Evolutionary conservation across 2,329 filamentous ascomycete species (phyloP).

Genomic region (Immersiporthe knoxdaviesiana): DNA sequence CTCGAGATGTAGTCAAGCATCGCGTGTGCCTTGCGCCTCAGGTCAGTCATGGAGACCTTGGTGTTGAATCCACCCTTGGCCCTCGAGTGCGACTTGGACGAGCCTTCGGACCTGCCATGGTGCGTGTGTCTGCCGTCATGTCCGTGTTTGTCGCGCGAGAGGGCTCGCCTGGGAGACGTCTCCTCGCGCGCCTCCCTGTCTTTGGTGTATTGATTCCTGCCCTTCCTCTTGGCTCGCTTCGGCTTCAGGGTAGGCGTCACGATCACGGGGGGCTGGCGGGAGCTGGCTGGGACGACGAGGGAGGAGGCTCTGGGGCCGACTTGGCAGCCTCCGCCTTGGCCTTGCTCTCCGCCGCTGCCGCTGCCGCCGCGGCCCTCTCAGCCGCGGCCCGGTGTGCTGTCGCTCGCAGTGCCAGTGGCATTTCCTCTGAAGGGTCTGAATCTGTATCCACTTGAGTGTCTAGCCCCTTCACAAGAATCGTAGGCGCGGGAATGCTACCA

Average conservation of each 20-base stretch:
- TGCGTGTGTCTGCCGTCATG: slow-evolving; percentile 45
- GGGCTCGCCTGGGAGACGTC: slow-evolving; percentile 59
- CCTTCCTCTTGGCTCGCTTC: slow-evolving; percentile 68
- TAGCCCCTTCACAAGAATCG: slow-evolving; percentile 35
- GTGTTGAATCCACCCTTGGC: slow-evolving; percentile 59
- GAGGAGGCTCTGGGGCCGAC: slow-evolving; percentile 45
- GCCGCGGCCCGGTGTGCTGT: slow-evolving; percentile 38
- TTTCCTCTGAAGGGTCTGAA: slow-evolving; percentile 73
- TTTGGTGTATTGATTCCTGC: slow-evolving; percentile 82
- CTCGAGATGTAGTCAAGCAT: slow-evolving; percentile 90
- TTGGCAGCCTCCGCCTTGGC: slow-evolving; percentile 31
- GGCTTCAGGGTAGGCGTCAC: slow-evolving; percentile 60
- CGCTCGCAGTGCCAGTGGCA: slow-evolving; percentile 53
- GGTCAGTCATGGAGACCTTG: slow-evolving; percentile 83
- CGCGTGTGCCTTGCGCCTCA: slow-evolving; percentile 79
- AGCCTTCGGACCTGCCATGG: slow-evolving; percentile 36
- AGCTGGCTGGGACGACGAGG: slow-evolving; percentile 49
- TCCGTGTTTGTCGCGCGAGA: slow-evolving; percentile 56
- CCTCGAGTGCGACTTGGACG: slow-evolving; percentile 48
- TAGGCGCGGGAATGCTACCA: slow-evolving; percentile 55
- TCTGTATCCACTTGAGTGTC: slow-evolving; percentile 56
- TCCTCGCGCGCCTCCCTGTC: slow-evolving; percentile 66
- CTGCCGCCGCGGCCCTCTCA: slow-evolving; percentile 28
- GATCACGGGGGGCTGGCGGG: slow-evolving; percentile 52
- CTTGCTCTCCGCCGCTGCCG: slow-evolving; percentile 23